Evolutionary conservation across 2,329 filamentous ascomycete species (phyloP).

Genomic region (Nemania diffusa): DNA sequence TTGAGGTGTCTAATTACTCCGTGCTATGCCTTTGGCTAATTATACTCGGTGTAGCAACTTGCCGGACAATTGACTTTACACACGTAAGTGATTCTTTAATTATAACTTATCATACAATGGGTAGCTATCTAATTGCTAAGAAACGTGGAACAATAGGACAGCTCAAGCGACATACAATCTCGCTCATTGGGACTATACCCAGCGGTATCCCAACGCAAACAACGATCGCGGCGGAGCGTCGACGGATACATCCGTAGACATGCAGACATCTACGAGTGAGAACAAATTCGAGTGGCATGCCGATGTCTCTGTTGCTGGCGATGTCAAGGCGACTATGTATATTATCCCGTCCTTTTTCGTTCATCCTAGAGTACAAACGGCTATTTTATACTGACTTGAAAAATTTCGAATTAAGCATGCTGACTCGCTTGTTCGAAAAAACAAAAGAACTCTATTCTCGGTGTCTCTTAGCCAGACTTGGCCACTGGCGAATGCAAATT

Average conservation of each 20-base stretch:
- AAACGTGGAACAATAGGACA: slow-evolving; percentile 19
- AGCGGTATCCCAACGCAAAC: slow-evolving; percentile 16
- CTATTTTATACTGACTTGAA: too few relatives aligned
- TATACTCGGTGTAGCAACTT: slow-evolving; percentile 13
- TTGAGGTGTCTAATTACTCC: background rate
- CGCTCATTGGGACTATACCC: slow-evolving; percentile 27
- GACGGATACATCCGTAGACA: slow-evolving; percentile 10
- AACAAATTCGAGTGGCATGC: slow-evolving; percentile 27
- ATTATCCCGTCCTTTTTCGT: background rate
- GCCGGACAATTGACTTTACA: slow-evolving; percentile 14
- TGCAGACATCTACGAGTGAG: slow-evolving; percentile 21
- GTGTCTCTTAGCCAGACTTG: slow-evolving; percentile 27
- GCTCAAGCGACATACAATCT: slow-evolving; percentile 25
- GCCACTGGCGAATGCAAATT: slow-evolving; percentile 21
- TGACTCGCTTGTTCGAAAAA: too few relatives aligned
- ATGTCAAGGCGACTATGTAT: slow-evolving; percentile 25
- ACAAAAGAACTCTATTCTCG: slow-evolving; percentile 21
- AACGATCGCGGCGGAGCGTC: slow-evolving; percentile 21
- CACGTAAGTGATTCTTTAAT: slow-evolving; percentile 22
- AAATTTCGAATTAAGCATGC: slow-evolving; percentile 10
- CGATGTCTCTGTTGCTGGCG: slow-evolving; percentile 17
- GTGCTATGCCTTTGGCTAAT: too few relatives aligned
- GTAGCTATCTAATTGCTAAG: slow-evolving; percentile 14
- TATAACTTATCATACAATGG: background rate
- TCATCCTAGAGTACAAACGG: background rate